Evolutionary conservation across 2,329 filamentous ascomycete species (phyloP).

Genomic region (Fusarium verticillioides): DNA sequence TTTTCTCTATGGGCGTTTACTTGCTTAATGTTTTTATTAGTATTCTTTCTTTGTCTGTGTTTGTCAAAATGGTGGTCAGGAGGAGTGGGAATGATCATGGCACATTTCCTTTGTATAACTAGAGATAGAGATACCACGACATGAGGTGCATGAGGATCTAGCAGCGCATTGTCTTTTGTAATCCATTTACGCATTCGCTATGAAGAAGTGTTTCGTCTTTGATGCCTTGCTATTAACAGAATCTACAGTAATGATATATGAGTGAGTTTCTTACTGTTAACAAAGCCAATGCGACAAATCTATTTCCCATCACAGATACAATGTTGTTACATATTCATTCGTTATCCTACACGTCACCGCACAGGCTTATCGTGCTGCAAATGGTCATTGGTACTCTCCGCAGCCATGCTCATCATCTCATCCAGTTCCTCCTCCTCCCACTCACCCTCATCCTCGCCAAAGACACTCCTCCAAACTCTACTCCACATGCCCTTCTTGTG

Average conservation of each 20-base stretch:
- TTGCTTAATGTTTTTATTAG: conserved; percentile 26
- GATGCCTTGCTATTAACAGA: conserved; percentile 4
- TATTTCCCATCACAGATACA: conserved; percentile 36
- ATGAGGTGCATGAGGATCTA: conserved; percentile 27
- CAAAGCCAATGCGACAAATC: conserved; percentile 13
- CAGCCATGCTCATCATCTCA: conserved; percentile 53
- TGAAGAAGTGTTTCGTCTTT: background rate
- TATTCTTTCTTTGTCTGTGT: conserved; percentile 1
- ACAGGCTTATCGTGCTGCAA: conserved; percentile 22
- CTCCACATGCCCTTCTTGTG: conserved; percentile 96
- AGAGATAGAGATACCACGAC: conserved; percentile 46
- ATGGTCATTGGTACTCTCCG: conserved; percentile 38
- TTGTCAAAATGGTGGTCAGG: conserved; percentile 36
- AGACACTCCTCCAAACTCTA: conserved; percentile 77
- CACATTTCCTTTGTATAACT: conserved; percentile 43
- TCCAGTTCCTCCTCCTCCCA: conserved; percentile 66
- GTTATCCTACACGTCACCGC: conserved; percentile 30
- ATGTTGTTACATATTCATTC: conserved; percentile 41
- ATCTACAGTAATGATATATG: conserved; percentile 26
- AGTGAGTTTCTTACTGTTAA: conserved; percentile 26
- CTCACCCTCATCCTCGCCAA: conserved; percentile 70
- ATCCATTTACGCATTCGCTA: conserved; percentile 8
- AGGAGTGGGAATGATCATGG: conserved; percentile 13
- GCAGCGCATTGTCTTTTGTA: conserved; percentile 19
- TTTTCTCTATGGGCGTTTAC: conserved; percentile 20